phyloP scores from a whole-genome alignment of 2,329 filamentous ascomycete species.

The Grosmannia penicillata region DNA sequence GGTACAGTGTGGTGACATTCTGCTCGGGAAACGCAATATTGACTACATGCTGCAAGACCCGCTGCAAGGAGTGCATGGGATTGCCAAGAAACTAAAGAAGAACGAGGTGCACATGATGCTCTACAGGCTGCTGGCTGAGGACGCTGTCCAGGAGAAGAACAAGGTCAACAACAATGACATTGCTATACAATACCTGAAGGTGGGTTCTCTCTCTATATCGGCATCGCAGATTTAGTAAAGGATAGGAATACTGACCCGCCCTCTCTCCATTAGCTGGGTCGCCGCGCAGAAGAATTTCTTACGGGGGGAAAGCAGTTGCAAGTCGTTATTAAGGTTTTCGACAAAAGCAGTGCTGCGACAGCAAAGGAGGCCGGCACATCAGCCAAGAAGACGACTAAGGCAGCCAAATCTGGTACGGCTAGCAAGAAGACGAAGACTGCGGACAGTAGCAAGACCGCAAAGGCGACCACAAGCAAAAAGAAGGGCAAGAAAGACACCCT shows the following conservation, averaged over 20 bases:
- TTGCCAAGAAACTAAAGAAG: conserved; percentile 54
- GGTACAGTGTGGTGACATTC: conserved; percentile 69
- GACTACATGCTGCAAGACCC: conserved; percentile 12
- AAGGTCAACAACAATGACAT: conserved; percentile 50
- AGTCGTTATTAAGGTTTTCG: conserved; percentile 22
- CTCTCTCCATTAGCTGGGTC: conserved; percentile 22
- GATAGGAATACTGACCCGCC: not conserved
- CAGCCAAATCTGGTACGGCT: conserved; percentile 3
- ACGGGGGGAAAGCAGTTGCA: conserved; percentile 27
- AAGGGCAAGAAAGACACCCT: conserved; percentile 6
- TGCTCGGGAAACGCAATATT: conserved; percentile 63
- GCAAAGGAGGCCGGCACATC: not conserved
- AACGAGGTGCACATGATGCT: conserved; percentile 77
- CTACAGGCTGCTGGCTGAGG: conserved; percentile 57
- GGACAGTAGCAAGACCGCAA: conserved; percentile 4
- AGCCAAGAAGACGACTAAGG: conserved; percentile 7
- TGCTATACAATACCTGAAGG: conserved; percentile 57
- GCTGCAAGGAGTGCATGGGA: conserved; percentile 43
- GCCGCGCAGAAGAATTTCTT: conserved; percentile 26
- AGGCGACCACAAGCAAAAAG: not conserved
- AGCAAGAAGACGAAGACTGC: conserved; percentile 7
- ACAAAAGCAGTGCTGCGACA: conserved; percentile 8
- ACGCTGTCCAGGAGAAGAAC: conserved; percentile 59
- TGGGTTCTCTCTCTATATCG: no score
- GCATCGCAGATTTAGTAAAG: no score